These are phyloP conservation scores for Camelina hispida DNA, from an alignment of 345 rosid species.

Conservation along the genomic window DNA sequence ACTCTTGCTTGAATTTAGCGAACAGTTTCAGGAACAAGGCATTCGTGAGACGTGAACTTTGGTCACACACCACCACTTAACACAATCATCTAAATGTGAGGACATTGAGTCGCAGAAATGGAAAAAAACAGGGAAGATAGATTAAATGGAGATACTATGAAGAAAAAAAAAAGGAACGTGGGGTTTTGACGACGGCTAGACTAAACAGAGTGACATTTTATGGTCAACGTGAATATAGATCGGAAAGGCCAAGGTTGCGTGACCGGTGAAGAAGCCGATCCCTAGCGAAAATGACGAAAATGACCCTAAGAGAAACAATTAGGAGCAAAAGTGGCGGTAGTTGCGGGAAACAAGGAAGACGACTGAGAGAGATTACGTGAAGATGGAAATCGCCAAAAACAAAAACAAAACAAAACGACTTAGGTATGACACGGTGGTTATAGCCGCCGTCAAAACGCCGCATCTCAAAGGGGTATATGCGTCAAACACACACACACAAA, in stretches of 20 bases:
- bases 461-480: constrained; percentile 9
- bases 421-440: constrained; percentile 20
- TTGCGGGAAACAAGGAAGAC: constrained; percentile 27
- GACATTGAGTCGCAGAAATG: neutral
- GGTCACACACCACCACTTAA: neutral
- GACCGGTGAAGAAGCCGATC: constrained; percentile 37
- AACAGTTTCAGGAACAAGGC: constrained; percentile 24
- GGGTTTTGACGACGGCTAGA: no score
- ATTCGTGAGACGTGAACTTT: constrained; percentile 30
- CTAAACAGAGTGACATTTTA: neutral
- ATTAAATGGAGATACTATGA: neutral
- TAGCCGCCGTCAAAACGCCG: neutral
- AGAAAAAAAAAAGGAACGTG: neutral
- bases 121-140: neutral
- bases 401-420: neutral
- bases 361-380: constrained; percentile 22
- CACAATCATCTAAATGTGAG: constrained; percentile 6
- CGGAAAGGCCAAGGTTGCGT: constrained; percentile 21
- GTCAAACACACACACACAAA: constrained; percentile 5
- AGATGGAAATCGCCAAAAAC: neutral
- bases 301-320: neutral
- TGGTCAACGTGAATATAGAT: constrained; percentile 31
- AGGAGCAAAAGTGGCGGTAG: constrained; percentile 3
- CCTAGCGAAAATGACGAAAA: constrained; percentile 24
- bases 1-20: constrained; percentile 27